Evolutionary conservation across 208 protist species (phyloP), one percentile per base, ranked within the genome.

Genomic region (Wallacemonas sp.): DNA sequence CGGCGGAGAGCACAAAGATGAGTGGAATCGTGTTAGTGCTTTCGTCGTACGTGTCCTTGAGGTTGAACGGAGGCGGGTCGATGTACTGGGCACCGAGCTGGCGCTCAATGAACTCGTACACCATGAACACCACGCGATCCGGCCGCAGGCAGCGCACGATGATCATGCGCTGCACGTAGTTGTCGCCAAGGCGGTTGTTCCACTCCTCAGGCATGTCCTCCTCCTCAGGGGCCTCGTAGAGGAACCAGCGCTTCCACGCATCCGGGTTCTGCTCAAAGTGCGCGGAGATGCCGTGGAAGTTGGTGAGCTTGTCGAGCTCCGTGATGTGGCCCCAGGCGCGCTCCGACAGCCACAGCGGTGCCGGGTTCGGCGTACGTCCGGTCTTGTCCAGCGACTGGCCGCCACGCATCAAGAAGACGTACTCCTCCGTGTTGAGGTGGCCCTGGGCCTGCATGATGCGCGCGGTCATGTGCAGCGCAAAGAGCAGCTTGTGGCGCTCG

Each of bases 401-500:
- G 31, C 98, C 98, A 10, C 96, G 88, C 76, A 99, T 94, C 42
- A 99, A 90, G 84, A 99, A 99, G 22, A 96, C 74, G 85, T 99
- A 99, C 86, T 99, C 99, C 68, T 98, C 93, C 22, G 87, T 20
- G 72, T 98, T 98, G 59, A 99, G 72, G 28, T 57, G 48, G 11
- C 85, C 83, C 72, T 95, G 76, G n/a, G 79, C 83, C 65, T 94
- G 86, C 65, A 99, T 61, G 50, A 99, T 98, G 76, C 94, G 95
- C 29, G 97, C 95, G 62, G 96, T 98, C 89, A 99, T 98, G 81
- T 99, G 98, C 81, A 99, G 99, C 39, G 98, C 93, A 33, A 99
- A 99, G 29, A 99, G 93, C 20, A 99, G 81, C 82, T 99, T 99
- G 89, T 99, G 98, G 36, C 89, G 86, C 84, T 99, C 98, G 77